A percentile compares a stretch with the other conserved stretches of the same genome.
phyloP scores from a whole-genome alignment of 2,329 filamentous ascomycete genomes.

The Microcyclospora tardicrescens region DNA sequence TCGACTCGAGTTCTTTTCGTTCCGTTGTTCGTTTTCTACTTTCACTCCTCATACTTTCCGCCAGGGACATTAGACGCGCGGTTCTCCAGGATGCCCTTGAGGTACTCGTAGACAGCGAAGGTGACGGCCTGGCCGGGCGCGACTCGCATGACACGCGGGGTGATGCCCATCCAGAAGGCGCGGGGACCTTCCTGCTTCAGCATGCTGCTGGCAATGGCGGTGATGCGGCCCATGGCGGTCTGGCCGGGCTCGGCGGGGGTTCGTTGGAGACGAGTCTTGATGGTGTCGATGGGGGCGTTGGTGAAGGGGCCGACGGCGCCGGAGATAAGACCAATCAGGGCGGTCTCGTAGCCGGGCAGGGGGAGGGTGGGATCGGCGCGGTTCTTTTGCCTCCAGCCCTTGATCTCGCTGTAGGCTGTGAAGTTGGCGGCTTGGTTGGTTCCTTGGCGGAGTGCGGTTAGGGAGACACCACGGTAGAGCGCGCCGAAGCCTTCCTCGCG shows the following conservation, averaged over 20 bases:
- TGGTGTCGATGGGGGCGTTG: conserved; percentile 96
- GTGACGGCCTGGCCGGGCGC: conserved; percentile 83
- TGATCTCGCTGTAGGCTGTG: conserved; percentile 92
- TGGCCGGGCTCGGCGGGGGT: conserved; percentile 67
- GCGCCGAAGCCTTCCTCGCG: conserved; percentile 80
- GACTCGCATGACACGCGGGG: conserved; percentile 91
- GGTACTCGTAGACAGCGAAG: conserved; percentile 45
- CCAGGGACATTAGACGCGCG: conserved; percentile 33
- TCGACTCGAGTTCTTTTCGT: too few species aligned
- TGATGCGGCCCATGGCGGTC: conserved; percentile 67
- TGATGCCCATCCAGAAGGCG: conserved; percentile 99
- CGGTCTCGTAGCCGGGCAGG: conserved; percentile 81
- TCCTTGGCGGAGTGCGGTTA: conserved; percentile 88
- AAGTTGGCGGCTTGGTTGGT: conserved; percentile 98
- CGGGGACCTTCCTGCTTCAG: conserved; percentile 77
- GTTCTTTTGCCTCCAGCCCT: conserved; percentile 57
- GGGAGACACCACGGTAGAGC: conserved; percentile 81
- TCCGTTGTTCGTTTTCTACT: too few species aligned
- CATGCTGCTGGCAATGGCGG: conserved; percentile 52
- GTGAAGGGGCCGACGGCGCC: conserved; percentile 93
- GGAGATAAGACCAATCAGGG: conserved; percentile 74
- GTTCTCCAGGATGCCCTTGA: conserved; percentile 38
- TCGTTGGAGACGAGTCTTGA: conserved; percentile 93
- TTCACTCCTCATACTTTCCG: conserved; percentile 38
- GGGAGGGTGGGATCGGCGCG: conserved; percentile 57